Percentiles rank a stretch among this genome's conserved stretches.
These are phyloP conservation scores for Cynara cardunculus DNA, from an alignment of 129 eudicot genomes.

Conservation along the genomic window DNA sequence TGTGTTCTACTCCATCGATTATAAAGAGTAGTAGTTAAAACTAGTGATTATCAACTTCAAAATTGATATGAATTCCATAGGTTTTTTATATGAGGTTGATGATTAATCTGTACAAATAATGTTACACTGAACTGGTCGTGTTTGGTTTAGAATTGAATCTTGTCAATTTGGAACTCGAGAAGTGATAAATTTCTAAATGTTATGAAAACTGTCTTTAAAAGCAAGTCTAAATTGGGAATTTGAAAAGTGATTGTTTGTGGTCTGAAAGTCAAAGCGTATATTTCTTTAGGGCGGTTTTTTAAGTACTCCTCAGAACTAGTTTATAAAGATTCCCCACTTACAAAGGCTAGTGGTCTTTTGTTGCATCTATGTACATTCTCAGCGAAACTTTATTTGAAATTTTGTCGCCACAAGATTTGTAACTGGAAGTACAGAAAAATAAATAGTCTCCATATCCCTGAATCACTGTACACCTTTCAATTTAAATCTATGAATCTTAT, in stretches of 20 bases:
- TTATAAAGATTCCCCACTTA: not conserved
- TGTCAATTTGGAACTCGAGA: not conserved
- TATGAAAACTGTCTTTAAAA: not conserved
- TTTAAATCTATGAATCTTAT: not conserved
- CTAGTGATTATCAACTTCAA: not conserved
- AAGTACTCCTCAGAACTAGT: not conserved
- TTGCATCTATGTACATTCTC: not conserved
- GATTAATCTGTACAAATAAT: not conserved
- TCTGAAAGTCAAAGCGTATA: not conserved
- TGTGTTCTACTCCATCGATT: not conserved
- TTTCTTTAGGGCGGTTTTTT: not conserved
- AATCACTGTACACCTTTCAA: not conserved
- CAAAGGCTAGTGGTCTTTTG: not conserved
- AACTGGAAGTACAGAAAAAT: not conserved
- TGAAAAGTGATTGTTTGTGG: not conserved
- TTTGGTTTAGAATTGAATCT: not conserved
- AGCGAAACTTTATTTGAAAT: not conserved
- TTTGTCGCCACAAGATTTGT: not conserved
- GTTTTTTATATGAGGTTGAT: not conserved
- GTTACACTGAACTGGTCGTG: not conserved
- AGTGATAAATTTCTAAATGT: not conserved
- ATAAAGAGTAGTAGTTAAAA: not conserved
- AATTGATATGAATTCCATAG: not conserved
- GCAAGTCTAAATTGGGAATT: not conserved
- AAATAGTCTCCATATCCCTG: not conserved